Evolutionary conservation across 2,329 filamentous ascomycete species (phyloP), one percentile per base, ranked within the genome.

Genomic region (Fusarium sambucinum): DNA sequence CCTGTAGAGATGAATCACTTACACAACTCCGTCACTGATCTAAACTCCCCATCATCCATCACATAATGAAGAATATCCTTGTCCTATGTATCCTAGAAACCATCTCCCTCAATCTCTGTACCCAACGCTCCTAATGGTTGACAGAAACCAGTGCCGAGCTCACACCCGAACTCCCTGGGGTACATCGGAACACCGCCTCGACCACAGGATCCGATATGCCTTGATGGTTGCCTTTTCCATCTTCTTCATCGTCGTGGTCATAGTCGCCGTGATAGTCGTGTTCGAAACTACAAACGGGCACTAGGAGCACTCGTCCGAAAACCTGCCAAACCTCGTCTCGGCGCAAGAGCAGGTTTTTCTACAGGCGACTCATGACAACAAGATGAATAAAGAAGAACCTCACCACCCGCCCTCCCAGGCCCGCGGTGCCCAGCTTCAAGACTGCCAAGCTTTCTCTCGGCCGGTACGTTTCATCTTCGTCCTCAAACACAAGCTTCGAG

Each of bases 141-240:
- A 73, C 51, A 72, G 68, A 35, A 46, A 56, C 8, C 75, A 77
- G 62, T 77, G 75, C 45, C 74, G 65, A 52, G 52, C 74, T 6
- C 75, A 77, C 58, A 77, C 75, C 19, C 74, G 74, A 41, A 76
- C 59, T 7, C 72, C 73, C 19, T 77, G 75, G 75, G 73, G 75
- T 6, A 51, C 44, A 27, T 56, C 53, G 23, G 40, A 64, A 17
- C 75, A 77, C 45, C 67, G 64, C 27, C 73, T 71, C 69, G 58
- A 75, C 47, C 57, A 69, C 32, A 71, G 70, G 32, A 46, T 77
- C 13, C 73, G 75, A 37, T 73, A 74, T 50, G 21, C 71, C 25
- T 40, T 63, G 40, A 77, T 77, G 66, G 72, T 61, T 13, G 23
- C 71, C 14, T 64, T 77, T 19, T 60, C 69, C 41, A 23, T 67